Base-by-base conservation (phyloP, 1,284 basidiomycete species). In the Fomitopsis pinicola region DNA sequence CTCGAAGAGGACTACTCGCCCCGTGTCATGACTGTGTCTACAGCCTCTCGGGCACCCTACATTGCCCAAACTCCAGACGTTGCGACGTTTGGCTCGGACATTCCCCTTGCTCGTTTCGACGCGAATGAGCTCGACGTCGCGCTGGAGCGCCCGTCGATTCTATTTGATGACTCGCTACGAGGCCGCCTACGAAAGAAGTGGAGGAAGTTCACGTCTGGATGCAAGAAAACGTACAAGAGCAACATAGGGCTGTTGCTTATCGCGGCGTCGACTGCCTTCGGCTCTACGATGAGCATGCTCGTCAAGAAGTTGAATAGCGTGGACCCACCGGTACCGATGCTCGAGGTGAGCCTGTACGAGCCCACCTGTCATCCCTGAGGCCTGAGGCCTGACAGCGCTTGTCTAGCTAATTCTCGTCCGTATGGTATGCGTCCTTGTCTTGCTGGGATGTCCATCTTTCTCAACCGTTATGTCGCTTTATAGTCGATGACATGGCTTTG, bases 181-280 rank as follows among this genome's bases (percentile, higher is more conserved):
- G 26, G 26, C 15, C 15, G 28, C 15, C 6, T 53, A 14, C 35
- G n/a, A 15, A n/a, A 40, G 10, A 55, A 53, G 15, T 59, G 61
- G 61, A 55, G 33, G 56, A 42, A 14, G 33, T 57, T 62, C 36
- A 26, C 36, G 14, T 40, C 45, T 9, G 52, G 28, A 42, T 59
- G 52, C 42, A 45, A 35, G 5, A 57, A 52, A 22, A 46, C 61
- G 14, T 61, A 72, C 58, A 60, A 70, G 45, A 72, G 72, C 59
- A 91, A 91, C 71, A 73, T 79, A 1, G 89, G 89, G 14, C 70
- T 92, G 59, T 72, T 89, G 38, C 75, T 89, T 35, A 80, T 91
- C 33, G 81, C 82, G 19, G 73, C 76, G 1, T 76, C 86, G 12
- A 85, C 89, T 69, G 76, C 81, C 15, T 88, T 89, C 72, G 84